Evolutionary conservation across 345 rosid genomes (phyloP), one percentile per base, ranked within the genome.

Genomic region (Viola odorata): DNA sequence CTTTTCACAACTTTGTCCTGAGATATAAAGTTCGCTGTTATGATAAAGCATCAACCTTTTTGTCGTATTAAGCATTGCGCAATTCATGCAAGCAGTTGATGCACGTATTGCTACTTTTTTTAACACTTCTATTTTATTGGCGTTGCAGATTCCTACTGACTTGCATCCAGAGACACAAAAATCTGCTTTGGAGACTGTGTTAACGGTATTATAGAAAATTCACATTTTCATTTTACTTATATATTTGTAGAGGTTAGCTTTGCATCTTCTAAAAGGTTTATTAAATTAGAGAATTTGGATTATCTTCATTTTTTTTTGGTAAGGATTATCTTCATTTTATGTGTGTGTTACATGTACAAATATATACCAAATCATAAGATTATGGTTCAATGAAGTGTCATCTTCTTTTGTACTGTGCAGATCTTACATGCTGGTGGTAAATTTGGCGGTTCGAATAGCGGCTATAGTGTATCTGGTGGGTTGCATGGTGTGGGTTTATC

Each of bases 401-500:
- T 42, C 15, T 60, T 23, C 48, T 37, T 41, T 66, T 49, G 38
- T 69, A 40, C 63, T 61, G 48, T 81, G 74, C 85, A 95, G 99
- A 81, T 91, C 68, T 75, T 95, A 77, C 99, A 95, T 63, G 99
- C 97, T 61, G 97, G 97, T 53, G 97, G 97, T 17, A 95, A 95
- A 69, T 95, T 91, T 86, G 99, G 97, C 62, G 99, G 99, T 65
- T 77, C 88, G 40, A 85, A 90, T 62, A 91, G 97, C 78, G 99
- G 99, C 41, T 95, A 95, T 63, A 86, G 79, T 68, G 96, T 95
- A 41, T 95, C 99, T 65, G 99, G 99, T 60, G 99, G 99, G 58
- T 70, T 95, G 55, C 97, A 91, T 64, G 99, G 99, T 66, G 99
- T 95, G 37, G 99, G 99, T 62, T 81, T 95, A 71, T 95, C 97